These are phyloP conservation scores for Naegleria gruberi DNA, from an alignment of 208 protist genomes.

Conservation along the genomic window DNA sequence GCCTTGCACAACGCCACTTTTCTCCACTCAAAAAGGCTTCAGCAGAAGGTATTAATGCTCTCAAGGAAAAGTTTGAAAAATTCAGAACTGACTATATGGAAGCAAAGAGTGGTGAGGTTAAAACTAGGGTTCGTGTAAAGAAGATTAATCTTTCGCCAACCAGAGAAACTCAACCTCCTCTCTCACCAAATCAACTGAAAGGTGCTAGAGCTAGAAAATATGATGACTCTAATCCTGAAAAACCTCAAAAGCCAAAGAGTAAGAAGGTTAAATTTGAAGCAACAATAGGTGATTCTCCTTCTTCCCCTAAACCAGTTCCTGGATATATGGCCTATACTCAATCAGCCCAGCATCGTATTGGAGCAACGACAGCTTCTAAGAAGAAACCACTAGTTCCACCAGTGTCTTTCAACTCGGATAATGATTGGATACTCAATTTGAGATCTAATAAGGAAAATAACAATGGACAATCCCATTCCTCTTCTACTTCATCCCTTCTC, in stretches of 20 bases:
- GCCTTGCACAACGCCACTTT: not conserved
- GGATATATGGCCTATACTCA: not conserved
- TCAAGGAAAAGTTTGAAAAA: not conserved
- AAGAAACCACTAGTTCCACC: not conserved
- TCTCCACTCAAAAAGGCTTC: not conserved
- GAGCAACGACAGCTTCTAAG: not conserved
- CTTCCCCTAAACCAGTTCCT: not conserved
- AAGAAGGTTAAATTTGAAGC: not conserved
- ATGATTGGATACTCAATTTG: not conserved
- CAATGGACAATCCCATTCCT: not conserved
- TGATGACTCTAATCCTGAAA: not conserved
- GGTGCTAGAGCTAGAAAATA: not conserved
- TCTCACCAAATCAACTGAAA: not conserved
- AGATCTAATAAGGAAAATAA: not conserved
- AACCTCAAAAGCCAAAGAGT: not conserved
- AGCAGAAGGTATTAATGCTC: not conserved
- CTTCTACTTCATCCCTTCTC: not conserved
- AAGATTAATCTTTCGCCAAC: not conserved
- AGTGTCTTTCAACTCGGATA: not conserved
- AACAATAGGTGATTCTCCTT: not conserved
- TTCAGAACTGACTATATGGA: not conserved
- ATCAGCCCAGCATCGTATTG: not conserved
- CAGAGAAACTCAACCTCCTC: not conserved
- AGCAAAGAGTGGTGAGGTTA: not conserved
- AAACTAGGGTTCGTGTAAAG: not conserved